Base-by-base conservation (phyloP, 1,139 yeast species). In the Suhomyces wounanorum region DNA sequence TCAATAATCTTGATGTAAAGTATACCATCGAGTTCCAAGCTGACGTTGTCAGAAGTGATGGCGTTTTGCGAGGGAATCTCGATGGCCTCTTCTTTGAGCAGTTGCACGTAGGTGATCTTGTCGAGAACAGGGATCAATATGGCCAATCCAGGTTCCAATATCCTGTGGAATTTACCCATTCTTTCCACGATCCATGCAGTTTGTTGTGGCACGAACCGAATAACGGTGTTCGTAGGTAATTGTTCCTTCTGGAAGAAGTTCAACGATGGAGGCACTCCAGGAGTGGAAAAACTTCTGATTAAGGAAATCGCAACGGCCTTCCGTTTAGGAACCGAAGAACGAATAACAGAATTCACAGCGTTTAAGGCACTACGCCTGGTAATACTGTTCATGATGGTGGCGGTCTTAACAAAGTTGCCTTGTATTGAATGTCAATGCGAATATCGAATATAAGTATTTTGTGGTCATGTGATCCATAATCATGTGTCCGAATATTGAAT, bases 141-240 rank as follows among this genome's bases (percentile, higher is more conserved):
- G 2, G 95, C 91, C 46, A 88, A 72, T 16, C 96, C 96, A 0
- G 96, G 96, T 39, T 83, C 81, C 53, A 89, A 76, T 36, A 88
- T 85, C 53, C 86, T 72, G 65, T 85, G 79, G 72, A 87, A 89
- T 65, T 86, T 87, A 31, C 96, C 96, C 96, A 89, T 89, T 56
- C 96, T 77, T 68, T 89, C 96, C 26, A 89, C 96, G 18, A 89
- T 83, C 92, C 95, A 89, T 3, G 96, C 96, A 13, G 89, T 86
- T 68, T 89, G 96, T 65, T 89, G 96, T 2, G 96, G 96, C 5
- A 89, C 96, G 66, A 89, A 89, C 59, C 87, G 73, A 42, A 89
- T 67, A 1, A 88, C 67, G 1, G 96, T 89, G 67, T 89, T 89
- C 30, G 89, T 72, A 8, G 96, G 96, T 47, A 87, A 72, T 53